phyloP scores from a whole-genome alignment of 2,329 filamentous ascomycete genomes.

The Fusarium armeniacum region DNA sequence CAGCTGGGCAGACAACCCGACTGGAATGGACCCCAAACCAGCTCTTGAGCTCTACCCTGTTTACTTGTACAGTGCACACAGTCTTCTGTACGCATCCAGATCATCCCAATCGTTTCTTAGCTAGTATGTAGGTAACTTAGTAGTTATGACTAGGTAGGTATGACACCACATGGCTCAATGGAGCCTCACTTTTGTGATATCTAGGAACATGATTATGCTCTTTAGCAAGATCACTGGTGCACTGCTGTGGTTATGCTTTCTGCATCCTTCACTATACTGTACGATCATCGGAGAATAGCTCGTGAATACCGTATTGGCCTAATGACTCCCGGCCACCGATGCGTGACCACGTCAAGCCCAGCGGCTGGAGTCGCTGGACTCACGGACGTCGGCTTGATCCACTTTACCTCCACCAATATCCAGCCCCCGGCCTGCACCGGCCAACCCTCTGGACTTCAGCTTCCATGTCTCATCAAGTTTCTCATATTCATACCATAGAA shows the following conservation, averaged over 20 bases:
- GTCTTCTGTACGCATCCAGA: conserved; percentile 14
- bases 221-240: conserved; percentile 9
- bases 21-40: conserved; percentile 20
- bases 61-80: neutral
- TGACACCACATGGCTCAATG: conserved; percentile 9
- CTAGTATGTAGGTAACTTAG: too few species aligned
- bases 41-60: neutral
- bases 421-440: conserved; percentile 36
- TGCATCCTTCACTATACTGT: conserved; percentile 4
- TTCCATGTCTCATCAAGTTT: conserved; percentile 25
- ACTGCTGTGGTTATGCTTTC: conserved; percentile 1
- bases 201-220: conserved; percentile 9
- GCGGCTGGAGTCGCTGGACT: conserved; percentile 48
- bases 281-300: conserved; percentile 44
- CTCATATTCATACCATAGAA: conserved; percentile 16
- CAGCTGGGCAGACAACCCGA: neutral
- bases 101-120: conserved; percentile 3
- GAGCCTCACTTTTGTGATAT: neutral
- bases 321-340: conserved; percentile 43
- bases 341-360: conserved; percentile 49
- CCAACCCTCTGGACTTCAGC: conserved; percentile 34
- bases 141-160: neutral
- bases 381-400: conserved; percentile 43
- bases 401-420: conserved; percentile 42
- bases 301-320: conserved; percentile 35